Evolutionary conservation across 2,329 filamentous ascomycete genomes (phyloP), one percentile per base, ranked within the genome.

Genomic region (Hymenoscyphus repandus): DNA sequence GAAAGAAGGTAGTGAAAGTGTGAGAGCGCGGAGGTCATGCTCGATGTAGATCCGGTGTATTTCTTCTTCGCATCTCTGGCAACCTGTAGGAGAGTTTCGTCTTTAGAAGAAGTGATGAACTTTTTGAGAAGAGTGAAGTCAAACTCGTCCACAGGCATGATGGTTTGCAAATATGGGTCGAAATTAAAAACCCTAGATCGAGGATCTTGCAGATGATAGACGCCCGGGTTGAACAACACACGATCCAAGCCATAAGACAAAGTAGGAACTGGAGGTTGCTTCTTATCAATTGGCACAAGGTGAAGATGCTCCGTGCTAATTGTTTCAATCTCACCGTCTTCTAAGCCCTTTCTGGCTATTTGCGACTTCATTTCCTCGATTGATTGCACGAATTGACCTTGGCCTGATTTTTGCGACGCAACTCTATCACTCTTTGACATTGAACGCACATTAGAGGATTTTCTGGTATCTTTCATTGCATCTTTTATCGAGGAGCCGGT

Each of bases 1-100:
- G 92, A 97, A 9, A 99, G 75, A 2, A 99, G 78, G 63, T 83
- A 97, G 67, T 99, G 93, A 64, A 99, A 96, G 62, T 99, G 95
- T 2, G 86, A 80, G 40, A 99, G 75, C 45, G 88, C 83, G 2
- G 84, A 76, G 1, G 92, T 96, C 90, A 96, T 96, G 70, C 92
- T 97, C 1, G 93, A 99, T 0, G 93, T 97, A 11, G 93, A 99
- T 9, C 93, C 93, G 10, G 90, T 85, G 65, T 95, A 99, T 64
- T 87, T 95, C 66, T 84, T 90, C 11, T 75, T 71, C 53, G 87
- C 70, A 48, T 82, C 69, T 45, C 75, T 74, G 1, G 89, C 88
- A 38, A 93, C 79, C 1, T 75, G 66, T n/a, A 85, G 77, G 11
- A 99, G 75, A 4, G 76, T 81, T 5, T 72, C 69, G 65, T 99